Evolutionary conservation across 208 protist species (phyloP).

Genomic region (Vickermania ingenoplastis): DNA sequence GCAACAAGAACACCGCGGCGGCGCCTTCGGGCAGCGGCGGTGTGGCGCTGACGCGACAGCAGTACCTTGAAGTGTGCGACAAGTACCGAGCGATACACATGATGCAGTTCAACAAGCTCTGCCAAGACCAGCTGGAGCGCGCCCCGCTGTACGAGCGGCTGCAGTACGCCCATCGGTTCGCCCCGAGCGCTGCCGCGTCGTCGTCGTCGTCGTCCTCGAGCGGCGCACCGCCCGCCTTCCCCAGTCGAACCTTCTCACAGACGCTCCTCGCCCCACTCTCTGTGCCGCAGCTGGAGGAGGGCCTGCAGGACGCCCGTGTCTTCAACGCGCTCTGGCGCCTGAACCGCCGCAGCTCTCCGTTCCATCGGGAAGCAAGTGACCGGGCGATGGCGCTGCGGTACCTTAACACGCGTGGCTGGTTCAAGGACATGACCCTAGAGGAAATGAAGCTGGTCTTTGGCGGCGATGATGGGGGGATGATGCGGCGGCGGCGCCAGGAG

Average conservation of each 20-base stretch:
- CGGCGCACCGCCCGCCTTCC: too few species aligned
- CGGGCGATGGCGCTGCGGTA: constrained; percentile 60
- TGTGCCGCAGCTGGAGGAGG: constrained; percentile 59
- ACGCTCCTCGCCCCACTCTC: constrained; percentile 52
- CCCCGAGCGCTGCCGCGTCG: neutral
- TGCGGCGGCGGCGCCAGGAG: constrained; percentile 35
- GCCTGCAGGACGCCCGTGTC: constrained; percentile 62
- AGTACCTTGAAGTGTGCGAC: constrained; percentile 58
- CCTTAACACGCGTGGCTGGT: constrained; percentile 73
- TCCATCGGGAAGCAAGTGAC: constrained; percentile 23
- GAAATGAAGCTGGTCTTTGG: constrained; percentile 73
- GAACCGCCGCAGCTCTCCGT: constrained; percentile 51
- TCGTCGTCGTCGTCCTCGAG: neutral
- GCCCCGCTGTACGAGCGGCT: constrained; percentile 79
- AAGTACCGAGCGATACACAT: constrained; percentile 70
- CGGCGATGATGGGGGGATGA: constrained; percentile 48
- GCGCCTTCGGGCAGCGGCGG: neutral
- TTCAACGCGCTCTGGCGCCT: constrained; percentile 71
- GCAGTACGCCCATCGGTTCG: constrained; percentile 18
- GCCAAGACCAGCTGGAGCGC: constrained; percentile 49
- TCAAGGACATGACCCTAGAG: constrained; percentile 70
- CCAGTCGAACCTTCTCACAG: constrained; percentile 8
- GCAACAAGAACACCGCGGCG: neutral
- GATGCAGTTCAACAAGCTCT: constrained; percentile 56
- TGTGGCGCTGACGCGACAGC: constrained; percentile 8